Percentiles rank a stretch among this genome's conserved stretches.
These are phyloP conservation scores for Pseudogymnoascus sp. DNA, from an alignment of 2,329 filamentous ascomycete species.

Conservation along the genomic window DNA sequence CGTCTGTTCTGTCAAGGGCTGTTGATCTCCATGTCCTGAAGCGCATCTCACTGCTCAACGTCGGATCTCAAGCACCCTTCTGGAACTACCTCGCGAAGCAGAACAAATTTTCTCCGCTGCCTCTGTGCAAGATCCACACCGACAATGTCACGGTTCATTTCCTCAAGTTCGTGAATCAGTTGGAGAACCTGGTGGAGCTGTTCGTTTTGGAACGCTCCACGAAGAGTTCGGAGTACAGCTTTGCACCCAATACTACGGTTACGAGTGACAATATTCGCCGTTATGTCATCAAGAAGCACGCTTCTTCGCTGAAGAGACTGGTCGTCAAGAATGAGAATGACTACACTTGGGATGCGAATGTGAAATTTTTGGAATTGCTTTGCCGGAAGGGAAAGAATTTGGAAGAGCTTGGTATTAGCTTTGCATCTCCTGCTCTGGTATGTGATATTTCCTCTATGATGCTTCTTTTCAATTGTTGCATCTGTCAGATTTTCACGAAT, in stretches of 20 bases:
- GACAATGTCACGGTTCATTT: constrained; percentile 52
- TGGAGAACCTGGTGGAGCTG: constrained; percentile 47
- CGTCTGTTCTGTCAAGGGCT: constrained; percentile 45
- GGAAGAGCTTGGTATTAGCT: constrained; percentile 47
- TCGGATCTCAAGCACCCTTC: constrained; percentile 51
- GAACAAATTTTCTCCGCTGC: constrained; percentile 42
- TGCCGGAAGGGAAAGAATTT: constrained; percentile 41
- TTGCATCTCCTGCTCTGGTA: constrained; percentile 37
- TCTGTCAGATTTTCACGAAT: constrained; percentile 8
- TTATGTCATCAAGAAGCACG: constrained; percentile 49
- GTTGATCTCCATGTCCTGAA: constrained; percentile 49
- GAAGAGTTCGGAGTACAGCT: constrained; percentile 44
- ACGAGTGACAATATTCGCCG: constrained; percentile 51
- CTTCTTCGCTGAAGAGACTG: constrained; percentile 42
- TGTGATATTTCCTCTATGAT: constrained; percentile 45
- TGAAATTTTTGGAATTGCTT: constrained; percentile 45
- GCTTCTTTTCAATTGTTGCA: constrained; percentile 25
- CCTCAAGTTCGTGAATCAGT: constrained; percentile 42
- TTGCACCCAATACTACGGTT: constrained; percentile 40
- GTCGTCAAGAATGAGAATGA: constrained; percentile 51
- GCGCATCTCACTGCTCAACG: constrained; percentile 52
- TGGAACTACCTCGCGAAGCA: constrained; percentile 49
- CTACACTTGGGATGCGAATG: constrained; percentile 47
- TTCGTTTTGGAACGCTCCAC: constrained; percentile 47
- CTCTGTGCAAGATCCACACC: constrained; percentile 50